A percentile compares a stretch with the other conserved stretches of the same genome.
Conservation (phyloP, 2,329 filamentous ascomycete genomes). For the Rugonectria rugulosa region DNA sequence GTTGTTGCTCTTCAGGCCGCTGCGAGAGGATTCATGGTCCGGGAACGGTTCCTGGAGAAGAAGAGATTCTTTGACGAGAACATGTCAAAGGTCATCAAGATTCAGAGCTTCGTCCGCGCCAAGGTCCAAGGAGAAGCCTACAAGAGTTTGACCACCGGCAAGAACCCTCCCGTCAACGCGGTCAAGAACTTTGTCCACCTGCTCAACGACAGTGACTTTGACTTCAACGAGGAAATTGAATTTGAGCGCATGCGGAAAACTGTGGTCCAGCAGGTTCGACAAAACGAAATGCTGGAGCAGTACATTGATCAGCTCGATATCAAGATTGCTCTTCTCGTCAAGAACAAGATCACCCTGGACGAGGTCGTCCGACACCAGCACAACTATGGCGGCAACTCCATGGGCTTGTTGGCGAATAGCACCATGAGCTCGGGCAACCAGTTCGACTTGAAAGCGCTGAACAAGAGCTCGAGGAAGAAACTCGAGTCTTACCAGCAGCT, state of each 20-base stretch:
- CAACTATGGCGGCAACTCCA: slow-evolving; percentile 90
- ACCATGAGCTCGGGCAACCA: slow-evolving; percentile 89
- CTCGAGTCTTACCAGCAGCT: slow-evolving; percentile 96
- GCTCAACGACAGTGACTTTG: slow-evolving; percentile 97
- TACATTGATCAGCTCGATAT: slow-evolving; percentile 99
- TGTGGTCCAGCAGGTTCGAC: slow-evolving; percentile 94
- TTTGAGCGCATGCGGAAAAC: slow-evolving; percentile 95
- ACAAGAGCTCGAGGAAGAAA: slow-evolving; percentile 95
- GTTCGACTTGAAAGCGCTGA: slow-evolving; percentile 95
- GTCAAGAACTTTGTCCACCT: slow-evolving; percentile 98
- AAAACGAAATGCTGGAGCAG: slow-evolving; percentile 96
- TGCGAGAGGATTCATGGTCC: slow-evolving; percentile 76
- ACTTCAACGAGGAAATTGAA: slow-evolving; percentile 98
- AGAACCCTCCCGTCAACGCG: slow-evolving; percentile 95
- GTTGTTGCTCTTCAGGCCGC: slow-evolving; percentile 79
- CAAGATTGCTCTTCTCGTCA: slow-evolving; percentile 96
- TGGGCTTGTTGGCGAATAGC: slow-evolving; percentile 85
- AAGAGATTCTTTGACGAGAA: slow-evolving; percentile 90
- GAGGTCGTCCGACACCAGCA: slow-evolving; percentile 97
- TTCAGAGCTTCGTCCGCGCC: slow-evolving; percentile 94
- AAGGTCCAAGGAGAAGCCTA: slow-evolving; percentile 98
- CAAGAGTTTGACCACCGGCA: slow-evolving; percentile 93
- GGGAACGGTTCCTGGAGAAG: slow-evolving; percentile 82
- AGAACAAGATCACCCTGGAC: slow-evolving; percentile 99
- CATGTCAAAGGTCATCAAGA: slow-evolving; percentile 98